Percentiles rank a stretch among this genome's conserved stretches.
These are phyloP conservation scores for Rhodofomes roseus DNA, from an alignment of 1,284 basidiomycete species.

Conservation along the genomic window DNA sequence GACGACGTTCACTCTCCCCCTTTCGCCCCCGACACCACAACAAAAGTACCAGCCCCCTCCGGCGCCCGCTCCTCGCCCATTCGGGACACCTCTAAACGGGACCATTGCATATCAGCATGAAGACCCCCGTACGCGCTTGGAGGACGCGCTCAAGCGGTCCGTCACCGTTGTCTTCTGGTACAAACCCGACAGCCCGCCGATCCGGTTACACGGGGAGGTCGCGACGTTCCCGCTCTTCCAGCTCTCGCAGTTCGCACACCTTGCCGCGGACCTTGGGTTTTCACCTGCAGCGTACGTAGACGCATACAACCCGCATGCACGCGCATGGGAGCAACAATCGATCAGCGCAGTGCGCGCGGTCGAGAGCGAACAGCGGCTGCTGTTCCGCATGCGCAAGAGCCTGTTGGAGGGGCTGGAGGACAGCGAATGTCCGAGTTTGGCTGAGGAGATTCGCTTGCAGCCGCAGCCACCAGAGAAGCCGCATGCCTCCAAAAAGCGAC, in stretches of 20 bases:
- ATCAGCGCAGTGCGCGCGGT: conserved; percentile 40
- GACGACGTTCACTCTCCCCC: not conserved
- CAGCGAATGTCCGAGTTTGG: conserved; percentile 50
- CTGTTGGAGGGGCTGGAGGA: conserved; percentile 54
- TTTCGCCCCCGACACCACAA: not conserved
- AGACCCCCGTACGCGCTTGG: conserved; percentile 15
- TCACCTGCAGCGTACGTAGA: conserved; percentile 52
- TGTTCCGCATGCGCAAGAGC: conserved; percentile 56
- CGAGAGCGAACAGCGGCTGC: conserved; percentile 43
- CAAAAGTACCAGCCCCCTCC: not conserved
- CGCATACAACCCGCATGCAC: conserved; percentile 47
- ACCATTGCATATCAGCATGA: not conserved
- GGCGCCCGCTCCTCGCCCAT: not conserved
- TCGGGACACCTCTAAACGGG: not conserved
- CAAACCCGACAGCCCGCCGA: conserved; percentile 56
- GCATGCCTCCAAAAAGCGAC: not conserved
- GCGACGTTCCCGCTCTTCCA: conserved; percentile 63
- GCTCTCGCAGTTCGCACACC: conserved; percentile 45
- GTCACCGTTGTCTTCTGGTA: conserved; percentile 68
- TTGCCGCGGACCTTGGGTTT: conserved; percentile 52
- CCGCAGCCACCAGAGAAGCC: conserved; percentile 5
- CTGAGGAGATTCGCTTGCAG: conserved; percentile 50
- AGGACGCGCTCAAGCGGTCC: conserved; percentile 34
- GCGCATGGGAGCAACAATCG: conserved; percentile 55
- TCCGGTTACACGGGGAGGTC: conserved; percentile 56